Evolutionary conservation across 257 asterid genomes (phyloP), one percentile per base, ranked within the genome.

Genomic region (Thymus quinquecostatus): DNA sequence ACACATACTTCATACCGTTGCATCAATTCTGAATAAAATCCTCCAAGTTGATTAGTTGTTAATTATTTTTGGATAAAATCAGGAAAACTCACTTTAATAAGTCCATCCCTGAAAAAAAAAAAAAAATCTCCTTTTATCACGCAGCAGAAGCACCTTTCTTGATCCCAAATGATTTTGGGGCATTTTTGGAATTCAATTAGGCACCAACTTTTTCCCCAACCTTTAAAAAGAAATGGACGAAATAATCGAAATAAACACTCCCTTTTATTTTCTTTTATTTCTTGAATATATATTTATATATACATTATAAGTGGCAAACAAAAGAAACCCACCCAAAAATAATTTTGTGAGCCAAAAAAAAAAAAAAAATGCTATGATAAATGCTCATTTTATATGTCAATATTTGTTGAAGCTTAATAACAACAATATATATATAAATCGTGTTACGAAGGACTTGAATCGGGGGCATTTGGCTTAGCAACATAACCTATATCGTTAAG

Each of bases 231-330:
- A 36, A 36, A 38, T 38, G 7, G 6, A 1, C 32, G 28, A 58
- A 10, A 58, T 32, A 10, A 58, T 32, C 5, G 5, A 58, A 10
- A 11, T 3, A 32, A 4, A 5, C 5, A 4, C 11, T 3, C 2
- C 9, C 2, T 21, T 53, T 21, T 14, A 21, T 14, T 14, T 8
- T 9, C 32, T 53, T 2, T 21, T 30, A 10, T 57, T 57, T 34
- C 14, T 41, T 30, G 2, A 10, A 58, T 0, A 30, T 32, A 58
- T 32, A 58, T 58, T 10, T 11, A 29, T 4, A 55, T 29, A 28
- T 30, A 57, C 32, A 30, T 58, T 58, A 21, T 11, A 10, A 58
- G 63, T 58, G 63, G 63, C 63, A 58, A 58, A 30, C 63, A 58
- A 4, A 29, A 58, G 1, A 1, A 33, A 11, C 6, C 27, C 63